Base-by-base conservation (phyloP, 73 alveolate genomes). In the Symbiodinium natans region DNA sequence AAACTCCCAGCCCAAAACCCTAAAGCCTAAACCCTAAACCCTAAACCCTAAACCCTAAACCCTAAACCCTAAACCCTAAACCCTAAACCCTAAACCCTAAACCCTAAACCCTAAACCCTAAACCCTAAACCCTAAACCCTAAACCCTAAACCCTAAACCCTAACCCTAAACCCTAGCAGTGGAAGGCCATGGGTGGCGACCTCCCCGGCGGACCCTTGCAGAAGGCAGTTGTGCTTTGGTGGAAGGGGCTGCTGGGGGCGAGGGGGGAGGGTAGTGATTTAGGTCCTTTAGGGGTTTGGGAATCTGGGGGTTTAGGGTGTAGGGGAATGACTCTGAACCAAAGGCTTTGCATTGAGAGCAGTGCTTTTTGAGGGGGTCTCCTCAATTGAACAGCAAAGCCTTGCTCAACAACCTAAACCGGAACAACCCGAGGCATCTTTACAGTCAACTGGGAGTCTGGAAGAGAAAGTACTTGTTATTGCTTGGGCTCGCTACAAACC, bases 171-270 rank as follows among this genome's bases (percentile, higher is more conserved):
- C 38, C 36, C n/a, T n/a, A 59, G 6, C 77, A 25, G 27, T 13
- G 36, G 43, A 2, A 86, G 93, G 94, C 94, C 21, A 6, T 87
- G n/a, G 94, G 94, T 8, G 94, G 94, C 27, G 94, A 87, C 63
- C 63, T 87, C 40, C 71, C 94, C 5, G 94, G 94, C 2, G 94
- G 94, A 3, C 84, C 94, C 11, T 56, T 87, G 94, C 84, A 87
- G 94, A 87, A 87, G 94, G 42, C 59, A 9, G 52, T 77, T 29
- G 36, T 15, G 89, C 36, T 40, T 82, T 31, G 27, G 41, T 10
- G 59, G 59, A 46, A 21, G 39, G 9, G 31, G 77, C 77, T 63
- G 17, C 59, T 9, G 13, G 13, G 6, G 6, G 6, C 21, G 59
- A 46, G 13, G 13, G 13, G 13, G 13, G 6, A 13, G 13, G 6